Percentiles rank a stretch among this genome's conserved stretches.
phyloP scores from a whole-genome alignment of 768 basidiomycete genomes.

The Agrocybe pediades region DNA sequence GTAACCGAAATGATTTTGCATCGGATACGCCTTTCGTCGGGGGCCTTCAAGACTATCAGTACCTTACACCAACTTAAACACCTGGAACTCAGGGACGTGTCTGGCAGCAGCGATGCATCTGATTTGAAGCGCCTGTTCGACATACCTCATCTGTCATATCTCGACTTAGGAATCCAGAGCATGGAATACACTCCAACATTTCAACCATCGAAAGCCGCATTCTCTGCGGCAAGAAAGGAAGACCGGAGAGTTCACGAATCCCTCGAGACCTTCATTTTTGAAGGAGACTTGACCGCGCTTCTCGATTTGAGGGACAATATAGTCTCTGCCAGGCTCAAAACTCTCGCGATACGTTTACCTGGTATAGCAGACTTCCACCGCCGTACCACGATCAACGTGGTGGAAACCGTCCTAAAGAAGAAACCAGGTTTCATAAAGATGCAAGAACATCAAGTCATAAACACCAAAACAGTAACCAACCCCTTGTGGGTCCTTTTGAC shows the following conservation, averaged over 20 bases:
- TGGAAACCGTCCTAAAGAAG: too few species aligned
- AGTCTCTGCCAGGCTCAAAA: too few species aligned
- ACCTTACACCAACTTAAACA: neutral
- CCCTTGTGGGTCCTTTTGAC: too few species aligned
- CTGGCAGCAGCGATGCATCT: neutral
- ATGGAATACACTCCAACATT: neutral
- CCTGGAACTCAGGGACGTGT: neutral
- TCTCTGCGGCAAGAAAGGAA: too few species aligned
- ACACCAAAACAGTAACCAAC: too few species aligned
- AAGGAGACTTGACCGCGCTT: neutral
- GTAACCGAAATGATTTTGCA: neutral
- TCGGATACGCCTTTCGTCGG: neutral
- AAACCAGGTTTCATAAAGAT: too few species aligned
- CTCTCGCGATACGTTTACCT: too few species aligned
- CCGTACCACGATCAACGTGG: too few species aligned
- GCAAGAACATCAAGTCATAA: too few species aligned
- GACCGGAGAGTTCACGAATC: too few species aligned
- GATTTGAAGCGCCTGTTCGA: neutral
- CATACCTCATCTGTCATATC: neutral
- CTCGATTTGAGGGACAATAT: too few species aligned
- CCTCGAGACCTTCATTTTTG: neutral
- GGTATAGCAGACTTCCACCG: too few species aligned
- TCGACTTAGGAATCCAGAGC: neutral
- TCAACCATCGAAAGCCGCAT: neutral
- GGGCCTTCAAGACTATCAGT: neutral